Evolutionary conservation across 768 basidiomycete species (phyloP).

Genomic region (Lactarius psammicola): DNA sequence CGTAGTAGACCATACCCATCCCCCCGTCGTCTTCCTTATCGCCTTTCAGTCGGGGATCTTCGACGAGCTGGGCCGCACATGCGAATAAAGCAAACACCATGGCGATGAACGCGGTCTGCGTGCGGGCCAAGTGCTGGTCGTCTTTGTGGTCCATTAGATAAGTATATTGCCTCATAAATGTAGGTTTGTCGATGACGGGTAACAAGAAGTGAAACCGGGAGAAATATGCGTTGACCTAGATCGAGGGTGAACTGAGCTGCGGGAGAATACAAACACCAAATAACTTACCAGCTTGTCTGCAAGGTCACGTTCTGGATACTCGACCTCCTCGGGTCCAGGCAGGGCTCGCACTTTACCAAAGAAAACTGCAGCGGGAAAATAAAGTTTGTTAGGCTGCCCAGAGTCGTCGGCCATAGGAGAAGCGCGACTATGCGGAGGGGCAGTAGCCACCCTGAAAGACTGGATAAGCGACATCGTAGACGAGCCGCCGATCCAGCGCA

Average conservation of each 20-base stretch:
- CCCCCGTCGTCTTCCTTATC: constrained; percentile 72
- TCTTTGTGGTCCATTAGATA: constrained; percentile 68
- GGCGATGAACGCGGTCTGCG: constrained; percentile 73
- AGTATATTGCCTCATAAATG: constrained; percentile 71
- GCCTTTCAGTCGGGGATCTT: constrained; percentile 64
- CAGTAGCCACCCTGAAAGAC: constrained; percentile 75
- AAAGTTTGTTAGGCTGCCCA: constrained; percentile 76
- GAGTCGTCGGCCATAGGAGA: constrained; percentile 86
- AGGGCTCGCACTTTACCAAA: constrained; percentile 84
- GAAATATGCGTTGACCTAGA: constrained; percentile 85
- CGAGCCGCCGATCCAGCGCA: constrained; percentile 90
- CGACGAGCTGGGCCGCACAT: constrained; percentile 76
- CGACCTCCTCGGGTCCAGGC: constrained; percentile 81
- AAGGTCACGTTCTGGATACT: constrained; percentile 80
- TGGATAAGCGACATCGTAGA: constrained; percentile 92
- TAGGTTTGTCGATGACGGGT: constrained; percentile 84
- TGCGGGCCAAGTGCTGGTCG: constrained; percentile 51
- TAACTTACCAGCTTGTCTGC: constrained; percentile 78
- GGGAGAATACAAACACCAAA: constrained; percentile 1
- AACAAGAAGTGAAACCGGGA: constrained; percentile 82
- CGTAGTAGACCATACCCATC: constrained; percentile 88
- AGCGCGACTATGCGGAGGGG: constrained; percentile 69
- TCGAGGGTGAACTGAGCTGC: constrained; percentile 31
- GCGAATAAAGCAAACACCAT: constrained; percentile 88
- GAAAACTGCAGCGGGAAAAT: constrained; percentile 85